phyloP scores from a whole-genome alignment of 2,329 filamentous ascomycete genomes.

The Hypoxylon rubiginosum region DNA sequence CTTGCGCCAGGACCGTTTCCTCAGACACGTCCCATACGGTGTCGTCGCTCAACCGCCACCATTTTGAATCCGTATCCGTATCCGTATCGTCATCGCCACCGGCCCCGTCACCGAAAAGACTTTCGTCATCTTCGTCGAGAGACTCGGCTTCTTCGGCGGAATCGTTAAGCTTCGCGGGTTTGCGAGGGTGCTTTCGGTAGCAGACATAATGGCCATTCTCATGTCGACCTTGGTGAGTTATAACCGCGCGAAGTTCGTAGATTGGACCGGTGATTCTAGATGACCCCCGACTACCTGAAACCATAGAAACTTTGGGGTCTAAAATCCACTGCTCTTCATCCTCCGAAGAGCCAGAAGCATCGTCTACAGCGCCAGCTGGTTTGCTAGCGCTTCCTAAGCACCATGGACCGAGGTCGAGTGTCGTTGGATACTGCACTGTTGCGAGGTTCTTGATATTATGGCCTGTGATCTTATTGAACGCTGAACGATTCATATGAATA shows the following conservation, averaged over 20 bases:
- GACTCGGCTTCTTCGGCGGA: slow-evolving; percentile 12
- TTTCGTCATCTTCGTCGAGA: slow-evolving; percentile 33
- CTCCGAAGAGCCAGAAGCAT: slow-evolving; percentile 36
- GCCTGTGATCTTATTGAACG: slow-evolving; percentile 88
- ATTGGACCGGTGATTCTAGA: slow-evolving; percentile 69
- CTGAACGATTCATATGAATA: slow-evolving; percentile 90
- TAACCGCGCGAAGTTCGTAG: slow-evolving; percentile 85
- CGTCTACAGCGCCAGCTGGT: slow-evolving; percentile 18
- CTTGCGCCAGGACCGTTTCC: slow-evolving; percentile 78
- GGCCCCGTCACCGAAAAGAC: slow-evolving; percentile 37
- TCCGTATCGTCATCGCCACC: slow-evolving; percentile 28
- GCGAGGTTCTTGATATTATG: slow-evolving; percentile 87
- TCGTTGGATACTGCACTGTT: slow-evolving; percentile 79
- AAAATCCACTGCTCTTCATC: slow-evolving; percentile 76
- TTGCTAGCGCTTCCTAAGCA: slow-evolving; percentile 74
- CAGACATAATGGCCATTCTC: slow-evolving; percentile 97
- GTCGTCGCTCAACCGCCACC: slow-evolving; percentile 95
- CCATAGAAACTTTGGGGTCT: slow-evolving; percentile 79
- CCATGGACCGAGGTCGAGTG: slow-evolving; percentile 85
- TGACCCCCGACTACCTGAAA: slow-evolving; percentile 66
- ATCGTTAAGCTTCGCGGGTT: slow-evolving; percentile 23
- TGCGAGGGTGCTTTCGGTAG: slow-evolving; percentile 77
- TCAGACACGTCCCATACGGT: slow-evolving; percentile 82
- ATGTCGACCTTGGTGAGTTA: slow-evolving; percentile 91
- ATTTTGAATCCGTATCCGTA: slow-evolving; percentile 67